These are phyloP conservation scores for Cercis canadensis DNA, from an alignment of 306 rosid genomes.

Conservation along the genomic window DNA sequence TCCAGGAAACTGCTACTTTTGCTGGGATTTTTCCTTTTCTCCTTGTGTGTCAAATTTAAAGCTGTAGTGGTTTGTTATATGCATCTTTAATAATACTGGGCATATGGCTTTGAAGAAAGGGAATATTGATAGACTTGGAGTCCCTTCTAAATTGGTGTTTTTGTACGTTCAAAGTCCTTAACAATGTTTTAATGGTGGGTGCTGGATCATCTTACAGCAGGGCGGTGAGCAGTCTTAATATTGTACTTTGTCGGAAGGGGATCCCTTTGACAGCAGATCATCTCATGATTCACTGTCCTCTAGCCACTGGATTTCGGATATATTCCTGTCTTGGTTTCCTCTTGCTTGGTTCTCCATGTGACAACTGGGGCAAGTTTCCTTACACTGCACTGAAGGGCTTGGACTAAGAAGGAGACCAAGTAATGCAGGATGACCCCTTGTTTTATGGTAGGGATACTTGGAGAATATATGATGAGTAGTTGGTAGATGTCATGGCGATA, in stretches of 20 bases:
- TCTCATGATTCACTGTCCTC: conserved; percentile 59
- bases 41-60: conserved; percentile 12
- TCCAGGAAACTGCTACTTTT: conserved; percentile 15
- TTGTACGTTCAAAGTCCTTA: conserved; percentile 49
- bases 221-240: conserved; percentile 56
- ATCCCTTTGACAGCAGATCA: conserved; percentile 69
- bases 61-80: conserved; percentile 31
- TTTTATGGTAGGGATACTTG: conserved; percentile 57
- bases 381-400: conserved; percentile 56
- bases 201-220: conserved; percentile 73
- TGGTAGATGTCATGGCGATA: conserved; percentile 44
- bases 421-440: conserved; percentile 61
- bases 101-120: conserved; percentile 45
- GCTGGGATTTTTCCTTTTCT: not conserved
- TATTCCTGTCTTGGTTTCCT: conserved; percentile 74
- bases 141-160: conserved; percentile 54
- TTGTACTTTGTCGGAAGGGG: conserved; percentile 61
- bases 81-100: conserved; percentile 24
- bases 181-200: conserved; percentile 64
- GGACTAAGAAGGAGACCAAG: conserved; percentile 70
- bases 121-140: conserved; percentile 52
- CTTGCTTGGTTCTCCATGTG: conserved; percentile 63
- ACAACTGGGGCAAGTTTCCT: conserved; percentile 51
- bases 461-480: conserved; percentile 41
- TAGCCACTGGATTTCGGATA: conserved; percentile 58